Evolutionary conservation across 768 basidiomycete genomes (phyloP).

Genomic region (Hericium alpestre): DNA sequence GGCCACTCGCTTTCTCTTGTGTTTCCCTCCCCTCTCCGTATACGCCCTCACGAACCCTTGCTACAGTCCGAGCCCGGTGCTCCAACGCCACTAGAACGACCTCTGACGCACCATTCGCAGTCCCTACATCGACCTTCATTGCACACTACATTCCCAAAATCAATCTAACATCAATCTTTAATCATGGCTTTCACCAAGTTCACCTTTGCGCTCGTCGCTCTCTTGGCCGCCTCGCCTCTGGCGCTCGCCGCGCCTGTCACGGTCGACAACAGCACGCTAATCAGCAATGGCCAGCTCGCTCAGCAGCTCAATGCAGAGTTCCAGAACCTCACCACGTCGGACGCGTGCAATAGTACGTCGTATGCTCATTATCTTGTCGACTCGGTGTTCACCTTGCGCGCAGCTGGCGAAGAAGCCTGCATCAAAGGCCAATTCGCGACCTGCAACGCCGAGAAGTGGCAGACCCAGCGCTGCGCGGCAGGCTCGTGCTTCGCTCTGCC

Average conservation of each 20-base stretch:
- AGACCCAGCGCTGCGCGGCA: slow-evolving; percentile 25
- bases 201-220: slow-evolving; percentile 15
- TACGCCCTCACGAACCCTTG: neutral
- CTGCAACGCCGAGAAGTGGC: slow-evolving; percentile 34
- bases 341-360: slow-evolving; percentile 35
- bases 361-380: neutral
- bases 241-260: slow-evolving; percentile 24
- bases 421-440: slow-evolving; percentile 27
- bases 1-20: neutral
- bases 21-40: neutral
- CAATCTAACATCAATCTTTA: slow-evolving; percentile 9
- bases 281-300: slow-evolving; percentile 38
- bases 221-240: slow-evolving; percentile 14
- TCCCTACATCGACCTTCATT: slow-evolving; percentile 3
- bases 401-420: slow-evolving; percentile 36
- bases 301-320: slow-evolving; percentile 43
- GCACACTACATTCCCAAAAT: neutral
- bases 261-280: slow-evolving; percentile 31
- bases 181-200: slow-evolving; percentile 13
- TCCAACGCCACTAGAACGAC: neutral
- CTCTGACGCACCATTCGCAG: neutral
- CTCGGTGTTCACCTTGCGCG: slow-evolving; percentile 4
- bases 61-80: slow-evolving; percentile 9
- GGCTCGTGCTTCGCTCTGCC: slow-evolving; percentile 47
- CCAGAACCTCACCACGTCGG: slow-evolving; percentile 25